phyloP scores from a whole-genome alignment of 345 rosid species.

The Aegle marmelos region DNA sequence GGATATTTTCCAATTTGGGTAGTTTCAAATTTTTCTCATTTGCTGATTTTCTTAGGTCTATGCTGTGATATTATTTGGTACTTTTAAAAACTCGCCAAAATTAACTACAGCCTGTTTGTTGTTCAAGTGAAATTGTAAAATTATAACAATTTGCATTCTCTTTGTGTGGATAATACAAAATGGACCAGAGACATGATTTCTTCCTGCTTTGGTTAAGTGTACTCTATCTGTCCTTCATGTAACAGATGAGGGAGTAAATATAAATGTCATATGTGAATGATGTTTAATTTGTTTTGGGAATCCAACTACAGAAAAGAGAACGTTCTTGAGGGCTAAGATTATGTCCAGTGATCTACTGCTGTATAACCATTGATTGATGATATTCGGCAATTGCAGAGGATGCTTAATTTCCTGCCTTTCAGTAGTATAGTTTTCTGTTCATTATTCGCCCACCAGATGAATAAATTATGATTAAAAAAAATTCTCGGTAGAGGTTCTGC shows the following conservation, averaged over 20 bases:
- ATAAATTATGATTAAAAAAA: neutral
- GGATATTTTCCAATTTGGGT: neutral
- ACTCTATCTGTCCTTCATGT: neutral
- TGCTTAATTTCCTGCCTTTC: neutral
- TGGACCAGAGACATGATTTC: neutral
- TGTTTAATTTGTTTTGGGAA: neutral
- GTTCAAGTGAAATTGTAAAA: neutral
- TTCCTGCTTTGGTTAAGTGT: neutral
- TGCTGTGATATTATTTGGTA: neutral
- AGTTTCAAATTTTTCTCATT: conserved; percentile 4
- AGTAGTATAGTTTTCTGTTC: neutral
- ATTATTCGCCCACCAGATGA: neutral
- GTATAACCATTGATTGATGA: neutral
- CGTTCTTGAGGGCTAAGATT: too few relatives aligned
- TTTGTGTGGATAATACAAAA: neutral
- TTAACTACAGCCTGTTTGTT: neutral
- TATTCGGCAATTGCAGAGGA: neutral
- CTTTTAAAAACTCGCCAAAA: neutral
- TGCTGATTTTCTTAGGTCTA: neutral
- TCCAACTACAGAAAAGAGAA: neutral
- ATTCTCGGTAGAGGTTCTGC: neutral
- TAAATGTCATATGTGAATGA: neutral
- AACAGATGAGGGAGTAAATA: neutral
- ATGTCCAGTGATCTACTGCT: too few relatives aligned
- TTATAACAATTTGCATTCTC: neutral